A percentile compares a stretch with the other conserved stretches of the same genome.
Evolutionary conservation across 352 stramenopile genomes (phyloP).

Genomic region (Phytophthora citricola): DNA sequence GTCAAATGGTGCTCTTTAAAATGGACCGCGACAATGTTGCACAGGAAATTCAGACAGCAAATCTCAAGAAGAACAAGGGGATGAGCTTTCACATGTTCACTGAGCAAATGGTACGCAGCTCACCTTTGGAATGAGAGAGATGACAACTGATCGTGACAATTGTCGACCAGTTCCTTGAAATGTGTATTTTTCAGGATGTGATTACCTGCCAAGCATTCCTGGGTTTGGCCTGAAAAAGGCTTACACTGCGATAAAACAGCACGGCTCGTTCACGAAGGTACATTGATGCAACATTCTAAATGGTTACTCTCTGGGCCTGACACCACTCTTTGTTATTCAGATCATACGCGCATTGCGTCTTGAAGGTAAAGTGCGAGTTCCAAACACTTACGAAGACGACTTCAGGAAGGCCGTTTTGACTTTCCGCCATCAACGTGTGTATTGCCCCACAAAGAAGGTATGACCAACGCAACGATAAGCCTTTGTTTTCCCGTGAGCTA

Average conservation of each 20-base stretch:
- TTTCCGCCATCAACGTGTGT: slow-evolving; percentile 79
- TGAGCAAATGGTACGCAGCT: slow-evolving; percentile 74
- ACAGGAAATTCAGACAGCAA: slow-evolving; percentile 81
- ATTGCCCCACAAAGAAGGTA: slow-evolving; percentile 63
- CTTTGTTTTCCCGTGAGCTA: not conserved
- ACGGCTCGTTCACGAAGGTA: slow-evolving; percentile 73
- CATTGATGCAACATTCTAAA: slow-evolving; percentile 2
- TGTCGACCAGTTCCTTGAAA: slow-evolving; percentile 75
- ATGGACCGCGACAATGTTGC: slow-evolving; percentile 90
- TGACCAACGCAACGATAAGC: not conserved
- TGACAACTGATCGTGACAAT: slow-evolving; percentile 4
- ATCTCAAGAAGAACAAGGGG: slow-evolving; percentile 78
- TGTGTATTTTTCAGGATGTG: slow-evolving; percentile 93
- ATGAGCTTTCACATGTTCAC: slow-evolving; percentile 85
- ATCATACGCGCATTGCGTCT: slow-evolving; percentile 66
- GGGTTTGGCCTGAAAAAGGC: slow-evolving; percentile 88
- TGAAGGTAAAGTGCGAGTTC: slow-evolving; percentile 67
- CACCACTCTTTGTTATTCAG: slow-evolving; percentile 29
- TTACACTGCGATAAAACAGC: slow-evolving; percentile 74
- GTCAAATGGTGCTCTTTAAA: slow-evolving; percentile 95
- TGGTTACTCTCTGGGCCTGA: not conserved
- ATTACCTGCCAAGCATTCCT: slow-evolving; percentile 86
- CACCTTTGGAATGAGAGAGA: not conserved
- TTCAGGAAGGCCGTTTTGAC: slow-evolving; percentile 69
- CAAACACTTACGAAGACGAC: slow-evolving; percentile 63